Base-by-base conservation (phyloP, 345 rosid species). In the Eucalyptus viminalis region DNA sequence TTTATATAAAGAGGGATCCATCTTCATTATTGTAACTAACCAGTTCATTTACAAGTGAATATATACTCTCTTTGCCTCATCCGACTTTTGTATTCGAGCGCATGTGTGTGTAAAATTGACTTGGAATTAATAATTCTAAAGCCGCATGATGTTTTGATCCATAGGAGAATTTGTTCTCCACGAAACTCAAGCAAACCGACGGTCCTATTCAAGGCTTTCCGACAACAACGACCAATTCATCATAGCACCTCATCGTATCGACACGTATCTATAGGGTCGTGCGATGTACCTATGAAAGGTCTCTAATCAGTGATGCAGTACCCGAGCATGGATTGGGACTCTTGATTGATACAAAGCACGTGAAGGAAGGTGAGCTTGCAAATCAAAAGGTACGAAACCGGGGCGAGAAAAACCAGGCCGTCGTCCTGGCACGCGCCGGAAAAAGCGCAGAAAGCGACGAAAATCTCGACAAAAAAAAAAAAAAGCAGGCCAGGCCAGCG, bases 61-160 rank as follows among this genome's bases (percentile, higher is more conserved):
- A 49, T 14, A 14, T 1, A 14, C 0, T 14, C 7, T 49, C 1
- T 49, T 49, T 49, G 0, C 3, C 17, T 6, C 1, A 49, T 14
- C 0, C 1, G 1, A 14, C 51, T 49, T 3, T 49, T 49, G 3
- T 49, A 1, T 49, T 49, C 0, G 1, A 49, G 51, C 0, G 1
- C n/a, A n/a, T n/a, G n/a, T 49, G 16, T 49, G 6, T 49, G 47
- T 44, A 8, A 44, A 6, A 2, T 0, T 49, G 2, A 49, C 14
- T 49, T 4, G 6, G 4, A 2, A 12, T 49, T 2, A 0, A 49
- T 13, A 49, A 49, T 49, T 6, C 0, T 49, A 49, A 49, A 6
- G 17, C 3, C 1, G 3, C 7, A 49, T 0, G 1, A 3, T 49
- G 0, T 50, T 50, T 50, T 50, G 8, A 15, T 50, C 27, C 60